phyloP scores from a whole-genome alignment of 1,284 basidiomycete genomes.

The Flammula alnicola region DNA sequence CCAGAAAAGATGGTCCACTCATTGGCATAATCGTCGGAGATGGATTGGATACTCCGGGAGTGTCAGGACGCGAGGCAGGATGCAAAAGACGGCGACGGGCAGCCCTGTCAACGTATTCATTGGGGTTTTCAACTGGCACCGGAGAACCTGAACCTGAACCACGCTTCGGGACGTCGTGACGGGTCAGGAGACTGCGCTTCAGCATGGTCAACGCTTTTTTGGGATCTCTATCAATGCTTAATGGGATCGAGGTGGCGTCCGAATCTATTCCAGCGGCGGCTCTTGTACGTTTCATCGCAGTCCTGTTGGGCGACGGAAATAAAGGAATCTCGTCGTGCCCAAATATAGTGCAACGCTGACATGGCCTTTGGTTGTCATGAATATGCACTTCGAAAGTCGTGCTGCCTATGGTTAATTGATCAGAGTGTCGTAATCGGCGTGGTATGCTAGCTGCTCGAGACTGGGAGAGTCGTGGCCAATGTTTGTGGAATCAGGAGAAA shows the following conservation, averaged over 20 bases:
- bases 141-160: slow-evolving; percentile 14
- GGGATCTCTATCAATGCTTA: slow-evolving; percentile 42
- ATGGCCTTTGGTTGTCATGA: slow-evolving; percentile 63
- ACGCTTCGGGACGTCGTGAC: slow-evolving; percentile 38
- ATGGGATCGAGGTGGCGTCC: slow-evolving; percentile 10
- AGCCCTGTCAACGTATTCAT: slow-evolving; percentile 65
- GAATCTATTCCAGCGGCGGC: slow-evolving; percentile 31
- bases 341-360: slow-evolving; percentile 58
- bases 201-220: slow-evolving; percentile 66
- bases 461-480: slow-evolving; percentile 60
- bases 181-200: slow-evolving; percentile 61
- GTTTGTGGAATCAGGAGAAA: slow-evolving; percentile 25
- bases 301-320: slow-evolving; percentile 43
- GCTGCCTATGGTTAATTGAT: slow-evolving; percentile 65
- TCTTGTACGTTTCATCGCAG: slow-evolving; percentile 37
- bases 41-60: slow-evolving; percentile 43
- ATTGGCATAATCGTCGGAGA: slow-evolving; percentile 8
- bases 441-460: slow-evolving; percentile 71
- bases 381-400: slow-evolving; percentile 74
- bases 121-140: slow-evolving; percentile 15
- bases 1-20: slow-evolving; percentile 15
- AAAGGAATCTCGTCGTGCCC: slow-evolving; percentile 61
- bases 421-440: slow-evolving; percentile 61
- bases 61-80: slow-evolving; percentile 50
- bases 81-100: slow-evolving; percentile 66